Evolutionary conservation across 2,329 filamentous ascomycete species (phyloP).

Genomic region (Arachnopeziza araneosa): DNA sequence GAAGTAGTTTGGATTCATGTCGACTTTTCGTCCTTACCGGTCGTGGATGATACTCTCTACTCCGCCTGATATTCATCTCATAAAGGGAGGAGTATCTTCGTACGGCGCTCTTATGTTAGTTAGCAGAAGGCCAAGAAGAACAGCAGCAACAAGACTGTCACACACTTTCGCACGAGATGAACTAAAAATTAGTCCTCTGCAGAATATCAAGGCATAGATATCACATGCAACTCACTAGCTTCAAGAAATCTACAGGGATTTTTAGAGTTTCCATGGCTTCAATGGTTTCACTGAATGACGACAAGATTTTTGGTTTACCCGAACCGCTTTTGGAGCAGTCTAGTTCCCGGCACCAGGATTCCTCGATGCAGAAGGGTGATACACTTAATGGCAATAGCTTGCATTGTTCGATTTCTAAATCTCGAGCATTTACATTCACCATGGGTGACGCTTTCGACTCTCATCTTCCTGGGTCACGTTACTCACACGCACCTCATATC

Average conservation of each 20-base stretch:
- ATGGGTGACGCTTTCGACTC: not conserved
- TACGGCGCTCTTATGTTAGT: too few species aligned
- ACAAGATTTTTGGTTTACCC: not conserved
- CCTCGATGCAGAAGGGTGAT: too few species aligned
- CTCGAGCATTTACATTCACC: not conserved
- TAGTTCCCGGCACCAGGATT: too few species aligned
- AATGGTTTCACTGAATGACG: not conserved
- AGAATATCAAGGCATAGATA: too few species aligned
- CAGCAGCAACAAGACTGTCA: too few species aligned
- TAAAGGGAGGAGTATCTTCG: too few species aligned
- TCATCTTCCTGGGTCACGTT: constrained; percentile 56
- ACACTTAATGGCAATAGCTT: not conserved
- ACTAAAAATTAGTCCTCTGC: too few species aligned
- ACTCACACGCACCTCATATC: constrained; percentile 74
- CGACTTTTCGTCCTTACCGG: too few species aligned
- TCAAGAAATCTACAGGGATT: not conserved
- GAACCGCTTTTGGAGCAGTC: not conserved
- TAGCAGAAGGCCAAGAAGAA: too few species aligned
- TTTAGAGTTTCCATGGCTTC: not conserved
- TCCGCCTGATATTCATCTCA: too few species aligned
- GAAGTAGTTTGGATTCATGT: constrained; percentile 41
- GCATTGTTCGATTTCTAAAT: not conserved
- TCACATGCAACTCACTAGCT: not conserved
- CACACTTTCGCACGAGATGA: too few species aligned
- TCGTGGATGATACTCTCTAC: too few species aligned